phyloP scores from a whole-genome alignment of 2,329 filamentous ascomycete genomes.

The Aspergillus brasiliensis region DNA sequence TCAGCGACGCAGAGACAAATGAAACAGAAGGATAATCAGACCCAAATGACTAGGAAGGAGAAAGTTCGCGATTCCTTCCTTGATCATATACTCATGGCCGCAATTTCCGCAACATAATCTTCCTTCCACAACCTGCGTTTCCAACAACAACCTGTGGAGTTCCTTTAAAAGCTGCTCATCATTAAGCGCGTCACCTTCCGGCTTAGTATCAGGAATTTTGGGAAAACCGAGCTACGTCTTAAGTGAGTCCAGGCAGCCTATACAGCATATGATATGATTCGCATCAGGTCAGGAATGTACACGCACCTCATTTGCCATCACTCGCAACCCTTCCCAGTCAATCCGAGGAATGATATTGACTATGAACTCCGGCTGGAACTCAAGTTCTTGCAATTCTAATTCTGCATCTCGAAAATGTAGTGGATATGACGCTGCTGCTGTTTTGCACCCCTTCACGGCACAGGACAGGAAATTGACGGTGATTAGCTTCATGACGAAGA shows the following conservation, averaged over 20 bases:
- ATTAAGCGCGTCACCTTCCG: constrained; percentile 62
- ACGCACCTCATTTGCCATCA: constrained; percentile 67
- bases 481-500: constrained; percentile 79
- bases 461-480: constrained; percentile 97
- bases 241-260: constrained; percentile 9
- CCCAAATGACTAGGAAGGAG: constrained; percentile 87
- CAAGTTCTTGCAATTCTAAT: constrained; percentile 79
- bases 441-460: constrained; percentile 93
- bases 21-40: constrained; percentile 19
- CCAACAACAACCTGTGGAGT: constrained; percentile 77
- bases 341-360: constrained; percentile 82
- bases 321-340: constrained; percentile 81
- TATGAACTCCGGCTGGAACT: constrained; percentile 78
- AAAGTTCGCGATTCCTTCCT: constrained; percentile 97
- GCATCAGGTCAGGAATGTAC: constrained; percentile 2
- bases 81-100: constrained; percentile 89
- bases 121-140: constrained; percentile 87
- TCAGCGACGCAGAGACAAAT: constrained; percentile 1
- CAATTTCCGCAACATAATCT: constrained; percentile 89
- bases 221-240: constrained; percentile 74
- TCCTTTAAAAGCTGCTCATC: constrained; percentile 74
- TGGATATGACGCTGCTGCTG: constrained; percentile 76
- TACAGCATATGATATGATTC: background rate
- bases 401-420: constrained; percentile 91
- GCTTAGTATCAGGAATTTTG: constrained; percentile 65